Base-by-base conservation (phyloP, 2,329 filamentous ascomycete species). In the Cercospora janseana region DNA sequence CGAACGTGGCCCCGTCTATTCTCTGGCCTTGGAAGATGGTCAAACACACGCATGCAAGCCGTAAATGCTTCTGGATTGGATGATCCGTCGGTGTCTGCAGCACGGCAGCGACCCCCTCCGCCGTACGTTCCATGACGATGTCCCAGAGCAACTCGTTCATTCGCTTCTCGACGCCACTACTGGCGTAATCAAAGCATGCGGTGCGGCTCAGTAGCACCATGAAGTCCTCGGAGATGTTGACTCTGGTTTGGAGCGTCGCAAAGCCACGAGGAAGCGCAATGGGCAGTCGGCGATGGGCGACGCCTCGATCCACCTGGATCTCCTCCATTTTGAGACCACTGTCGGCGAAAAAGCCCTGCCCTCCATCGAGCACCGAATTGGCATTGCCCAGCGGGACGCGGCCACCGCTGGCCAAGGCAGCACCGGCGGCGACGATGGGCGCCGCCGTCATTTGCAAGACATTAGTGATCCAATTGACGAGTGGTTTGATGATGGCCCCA, bases 251-350 rank as follows among this genome's bases (percentile, higher is more conserved):
- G 4, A 67, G 57, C 3, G 47, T 52, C 7, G 60, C 56, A 37
- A 67, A 67, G n/a, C 65, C 65, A 27, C 58, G 51, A n/a, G 65
- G 65, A 23, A 66, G 46, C 13, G 64, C 64, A n/a, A 64, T 42
- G 9, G 65, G 65, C 4, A 67, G 51, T 4, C 48, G 46, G 9
- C 54, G 51, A 40, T 43, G 52, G 24, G 56, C 44, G n/a, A 57
- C 37, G 15, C 56, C 54, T 13, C 52, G 52, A 10, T 49, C 26
- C 3, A 54, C 43, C 18, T 52, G 49, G 9, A 56, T 35, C 2
- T 49, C 43, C 20, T 60, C 55, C 55, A 57, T 54, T 3, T 51
- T 43, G n/a, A 52, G 16, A 24, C 55, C 57, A 24, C 53, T 55
- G 31, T 58, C 52, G 18, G 56, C 40, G n/a, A 58, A 44, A 27